Conservation (phyloP, 148 eudicot species). For the Chenopodium quinoa region DNA sequence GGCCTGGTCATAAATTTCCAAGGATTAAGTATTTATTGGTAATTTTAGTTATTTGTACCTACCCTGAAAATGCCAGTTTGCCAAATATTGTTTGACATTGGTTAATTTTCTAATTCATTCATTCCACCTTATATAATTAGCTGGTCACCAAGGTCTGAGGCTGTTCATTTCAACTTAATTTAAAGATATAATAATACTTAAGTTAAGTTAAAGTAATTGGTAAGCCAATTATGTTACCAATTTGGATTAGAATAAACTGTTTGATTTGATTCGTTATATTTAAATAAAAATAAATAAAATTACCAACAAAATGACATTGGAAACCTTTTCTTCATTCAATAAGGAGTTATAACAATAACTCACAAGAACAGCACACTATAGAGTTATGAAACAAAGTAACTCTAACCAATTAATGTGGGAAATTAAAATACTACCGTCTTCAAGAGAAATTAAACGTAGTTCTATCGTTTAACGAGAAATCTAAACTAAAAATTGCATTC, state of each 20-base stretch:
- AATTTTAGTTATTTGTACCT: slow-evolving; percentile 16
- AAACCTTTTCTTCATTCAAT: not conserved
- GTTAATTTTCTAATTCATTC: not conserved
- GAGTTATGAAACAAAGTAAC: not conserved
- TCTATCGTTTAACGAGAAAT: no score
- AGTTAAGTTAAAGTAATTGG: not conserved
- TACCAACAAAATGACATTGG: not conserved
- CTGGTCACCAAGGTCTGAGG: slow-evolving; percentile 11
- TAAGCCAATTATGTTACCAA: not conserved
- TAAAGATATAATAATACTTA: not conserved
- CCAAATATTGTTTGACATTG: slow-evolving; percentile 24
- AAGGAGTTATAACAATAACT: slow-evolving; percentile 7
- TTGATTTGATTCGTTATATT: not conserved
- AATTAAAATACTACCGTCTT: no score
- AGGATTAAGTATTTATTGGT: slow-evolving; percentile 22
- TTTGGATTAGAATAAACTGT: slow-evolving; percentile 14
- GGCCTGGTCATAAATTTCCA: slow-evolving; percentile 19
- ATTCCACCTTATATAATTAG: not conserved
- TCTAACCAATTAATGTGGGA: not conserved
- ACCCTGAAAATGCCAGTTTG: slow-evolving; percentile 13
- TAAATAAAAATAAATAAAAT: no score
- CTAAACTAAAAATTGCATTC: no score
- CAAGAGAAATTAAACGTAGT: no score
- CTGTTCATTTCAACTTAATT: slow-evolving; percentile 11
- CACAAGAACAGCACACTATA: not conserved